Evolutionary conservation across 108 stramenopile species (phyloP).

Genomic region (Cyclostephanos tholiformis): DNA sequence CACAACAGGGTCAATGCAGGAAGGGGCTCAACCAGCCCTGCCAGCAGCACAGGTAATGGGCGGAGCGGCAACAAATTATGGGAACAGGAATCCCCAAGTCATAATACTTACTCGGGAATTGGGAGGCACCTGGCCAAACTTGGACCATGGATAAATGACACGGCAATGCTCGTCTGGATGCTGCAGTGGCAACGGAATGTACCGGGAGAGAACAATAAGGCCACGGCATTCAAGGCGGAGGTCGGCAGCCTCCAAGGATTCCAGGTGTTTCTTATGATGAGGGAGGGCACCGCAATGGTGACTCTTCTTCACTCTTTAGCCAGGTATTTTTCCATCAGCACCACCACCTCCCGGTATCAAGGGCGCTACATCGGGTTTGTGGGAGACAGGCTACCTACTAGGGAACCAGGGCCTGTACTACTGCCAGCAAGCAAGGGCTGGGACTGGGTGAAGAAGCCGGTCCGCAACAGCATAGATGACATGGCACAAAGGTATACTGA

Average conservation of each 20-base stretch:
- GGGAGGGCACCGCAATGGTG: neutral
- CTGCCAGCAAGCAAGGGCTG: neutral
- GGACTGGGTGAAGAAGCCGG: neutral
- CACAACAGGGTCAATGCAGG: no score
- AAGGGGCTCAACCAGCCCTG: no score
- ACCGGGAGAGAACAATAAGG: neutral
- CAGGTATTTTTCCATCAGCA: neutral
- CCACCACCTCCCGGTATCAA: neutral
- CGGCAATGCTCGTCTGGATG: no score
- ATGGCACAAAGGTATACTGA: no score
- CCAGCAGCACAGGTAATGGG: no score
- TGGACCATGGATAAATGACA: no score
- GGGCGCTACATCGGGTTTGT: neutral
- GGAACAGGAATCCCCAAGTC: no score
- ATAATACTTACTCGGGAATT: no score
- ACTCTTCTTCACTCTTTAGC: neutral
- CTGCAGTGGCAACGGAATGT: neutral
- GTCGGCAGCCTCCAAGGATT: neutral
- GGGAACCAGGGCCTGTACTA: neutral
- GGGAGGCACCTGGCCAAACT: no score
- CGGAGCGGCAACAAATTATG: no score
- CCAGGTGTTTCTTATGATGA: neutral
- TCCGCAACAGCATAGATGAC: no score
- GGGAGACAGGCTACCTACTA: neutral
- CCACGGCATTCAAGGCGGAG: neutral